Evolutionary conservation across 306 rosid species (phyloP), one percentile per base, ranked within the genome.

Genomic region (Ormosia emarginata): DNA sequence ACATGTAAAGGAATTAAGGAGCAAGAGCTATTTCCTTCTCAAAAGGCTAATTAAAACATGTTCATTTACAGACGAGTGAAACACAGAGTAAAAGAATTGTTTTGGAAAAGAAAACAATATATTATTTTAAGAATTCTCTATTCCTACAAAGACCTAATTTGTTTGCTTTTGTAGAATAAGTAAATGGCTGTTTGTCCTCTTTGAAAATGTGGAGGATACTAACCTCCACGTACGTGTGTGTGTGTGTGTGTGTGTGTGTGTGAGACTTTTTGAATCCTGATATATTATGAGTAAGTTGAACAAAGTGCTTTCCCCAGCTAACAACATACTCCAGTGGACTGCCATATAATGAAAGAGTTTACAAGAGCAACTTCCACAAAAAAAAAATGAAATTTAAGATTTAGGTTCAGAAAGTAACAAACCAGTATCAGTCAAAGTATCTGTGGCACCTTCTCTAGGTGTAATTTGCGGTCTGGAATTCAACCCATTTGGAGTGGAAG

Each of bases 401-500:
- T 62, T 47, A 79, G 74, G 84, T 71, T 43, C 43, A 72, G 59
- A 82, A 82, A 79, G 81, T 63, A 75, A 95, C 94, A 69, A 83
- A 93, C 98, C 97, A 44, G 91, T 82, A 59, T 93, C 92, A 50
- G 89, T 84, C 81, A 92, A 75, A 72, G 97, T 69, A 88, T 90
- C 85, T 62, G 87, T 33, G 52, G 87, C 87, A 41, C 79, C 86
- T 57, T 86, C 92, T 81, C 87, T 85, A 12, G 97, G 56, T 74
- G 94, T 72, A 44, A 79, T 62, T 79, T 96, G 94, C 43, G 74
- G 87, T 71, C 90, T 86, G 4, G 93, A 73, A 84, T 75, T 83
- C 81, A 90, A 85, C 75, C 85, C 94, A 87, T 85, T 90, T 79
- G 90, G 74, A 24, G 89, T 44, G 2, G 89, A 83, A 43, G 88